Base-by-base conservation (phyloP, 768 basidiomycete genomes). In the Suillus lakei region DNA sequence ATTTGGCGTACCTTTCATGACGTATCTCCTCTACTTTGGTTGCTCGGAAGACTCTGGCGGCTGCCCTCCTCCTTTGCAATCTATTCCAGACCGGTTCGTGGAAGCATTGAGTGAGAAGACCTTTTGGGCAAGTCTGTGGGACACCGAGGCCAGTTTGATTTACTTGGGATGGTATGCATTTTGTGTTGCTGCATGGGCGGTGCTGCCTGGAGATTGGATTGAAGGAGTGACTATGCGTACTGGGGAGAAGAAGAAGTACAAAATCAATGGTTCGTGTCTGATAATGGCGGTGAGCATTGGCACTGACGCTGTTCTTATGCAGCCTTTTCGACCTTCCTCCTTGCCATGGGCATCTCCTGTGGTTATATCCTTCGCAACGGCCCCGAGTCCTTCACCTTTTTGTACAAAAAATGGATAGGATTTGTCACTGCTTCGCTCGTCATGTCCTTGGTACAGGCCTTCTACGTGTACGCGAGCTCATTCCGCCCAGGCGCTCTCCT, bases 151-250 rank as follows among this genome's bases (percentile, higher is more conserved):
- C 0, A 72, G 86, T 2, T 69, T 88, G 26, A 84, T 91, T 18
- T 99, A 98, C 79, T 74, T 91, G 48, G 93, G 77, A 0, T 99
- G 97, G 96, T 98, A 98, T 77, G 80, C 86, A n/a, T 99, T 91
- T 77, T 91, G 88, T 68, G 85, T 98, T 56, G 78, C 86, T 3
- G 84, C 92, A 3, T 98, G 96, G 96, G 82, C 80, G 5, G 71
- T 95, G 58, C 79, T 99, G 15, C 98, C 88, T 1, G 88, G 88
- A 5, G 90, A 93, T 65, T 82, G 82, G 80, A 82, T 95, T 6
- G 81, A 91, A 55, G 95, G 95, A 28, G 85, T 81, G 30, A 80
- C 82, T 9, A 76, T 97, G 70, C 85, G 98, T 54, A 89, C 88
- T 48, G 96, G 96, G 0, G 82, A 81, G 62, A 89, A 84, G 72